phyloP scores from a whole-genome alignment of 2,329 filamentous ascomycete genomes.

The Diplodia scrobiculata region DNA sequence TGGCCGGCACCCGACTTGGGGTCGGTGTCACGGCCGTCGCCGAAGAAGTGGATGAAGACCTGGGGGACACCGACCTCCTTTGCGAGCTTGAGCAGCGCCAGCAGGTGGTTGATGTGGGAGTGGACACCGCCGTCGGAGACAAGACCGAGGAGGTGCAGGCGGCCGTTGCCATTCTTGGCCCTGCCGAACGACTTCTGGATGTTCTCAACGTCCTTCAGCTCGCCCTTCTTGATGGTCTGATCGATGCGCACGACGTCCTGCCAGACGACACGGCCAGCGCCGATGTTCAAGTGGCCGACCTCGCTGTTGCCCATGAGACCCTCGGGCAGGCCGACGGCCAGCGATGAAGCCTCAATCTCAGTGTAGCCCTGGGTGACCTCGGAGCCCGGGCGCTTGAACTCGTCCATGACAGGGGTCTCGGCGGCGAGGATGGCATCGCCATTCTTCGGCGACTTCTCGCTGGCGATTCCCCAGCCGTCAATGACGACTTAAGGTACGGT shows the following conservation, averaged over 20 bases:
- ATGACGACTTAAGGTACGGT: constrained; percentile 68
- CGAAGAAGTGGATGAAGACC: constrained; percentile 99
- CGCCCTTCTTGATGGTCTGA: constrained; percentile 81
- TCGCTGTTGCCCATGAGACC: constrained; percentile 99
- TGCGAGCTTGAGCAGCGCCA: constrained; percentile 82
- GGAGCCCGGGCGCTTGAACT: constrained; percentile 66
- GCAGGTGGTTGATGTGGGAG: constrained; percentile 91
- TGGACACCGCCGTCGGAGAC: constrained; percentile 96
- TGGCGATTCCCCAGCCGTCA: constrained; percentile 94
- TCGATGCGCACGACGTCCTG: constrained; percentile 95
- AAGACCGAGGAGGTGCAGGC: constrained; percentile 88
- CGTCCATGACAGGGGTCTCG: constrained; percentile 92
- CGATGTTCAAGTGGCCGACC: constrained; percentile 98
- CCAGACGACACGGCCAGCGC: constrained; percentile 96
- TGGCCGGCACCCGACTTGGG: constrained; percentile 89
- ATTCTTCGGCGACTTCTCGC: constrained; percentile 75
- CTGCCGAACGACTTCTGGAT: constrained; percentile 75
- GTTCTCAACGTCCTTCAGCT: constrained; percentile 73
- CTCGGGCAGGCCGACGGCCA: constrained; percentile 92
- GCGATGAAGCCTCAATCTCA: constrained; percentile 91
- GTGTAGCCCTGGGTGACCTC: constrained; percentile 81
- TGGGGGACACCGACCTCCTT: constrained; percentile 85
- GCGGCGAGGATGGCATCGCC: constrained; percentile 95
- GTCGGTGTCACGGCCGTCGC: constrained; percentile 95
- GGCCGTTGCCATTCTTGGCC: constrained; percentile 84